These are phyloP conservation scores for Coemansia sp. DNA, from an alignment of 192 early-diverging fungal genomes.

Conservation along the genomic window DNA sequence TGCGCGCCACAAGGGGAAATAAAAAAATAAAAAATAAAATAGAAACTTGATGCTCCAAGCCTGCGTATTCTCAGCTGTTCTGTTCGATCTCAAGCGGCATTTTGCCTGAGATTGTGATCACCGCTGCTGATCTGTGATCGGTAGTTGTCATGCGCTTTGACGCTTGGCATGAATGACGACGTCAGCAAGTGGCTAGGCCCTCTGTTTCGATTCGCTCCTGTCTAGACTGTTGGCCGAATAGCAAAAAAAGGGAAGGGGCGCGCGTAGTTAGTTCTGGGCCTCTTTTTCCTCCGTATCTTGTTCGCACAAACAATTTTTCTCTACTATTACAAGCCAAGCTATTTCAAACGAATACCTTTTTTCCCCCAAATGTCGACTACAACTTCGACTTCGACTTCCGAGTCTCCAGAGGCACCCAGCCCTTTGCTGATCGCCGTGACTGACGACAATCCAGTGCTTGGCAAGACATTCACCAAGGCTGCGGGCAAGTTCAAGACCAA, in stretches of 20 bases:
- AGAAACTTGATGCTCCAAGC: no score
- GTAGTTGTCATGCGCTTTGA: not conserved
- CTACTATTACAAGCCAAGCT: not conserved
- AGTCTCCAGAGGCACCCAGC: not conserved
- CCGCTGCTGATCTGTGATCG: not conserved
- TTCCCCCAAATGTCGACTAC: no score
- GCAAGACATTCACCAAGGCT: slow-evolving; percentile 25
- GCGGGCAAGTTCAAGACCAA: slow-evolving; percentile 35
- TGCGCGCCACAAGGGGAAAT: not conserved
- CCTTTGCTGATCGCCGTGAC: slow-evolving; percentile 19
- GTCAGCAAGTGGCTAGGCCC: not conserved
- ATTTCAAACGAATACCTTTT: slow-evolving; percentile 7
- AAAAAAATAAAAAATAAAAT: not conserved
- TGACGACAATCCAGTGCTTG: slow-evolving; percentile 22
- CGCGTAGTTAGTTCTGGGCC: not conserved
- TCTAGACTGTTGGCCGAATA: not conserved
- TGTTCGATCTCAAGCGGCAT: no score
- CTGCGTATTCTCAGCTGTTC: no score
- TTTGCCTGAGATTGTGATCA: not conserved
- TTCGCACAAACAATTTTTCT: not conserved
- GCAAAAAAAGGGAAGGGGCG: not conserved
- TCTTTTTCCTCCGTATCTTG: not conserved
- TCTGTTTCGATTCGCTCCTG: no score
- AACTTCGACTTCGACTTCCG: not conserved
- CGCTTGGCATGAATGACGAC: not conserved